Evolutionary conservation across 2,329 filamentous ascomycete species (phyloP).

Genomic region (Clonostachys sp.): DNA sequence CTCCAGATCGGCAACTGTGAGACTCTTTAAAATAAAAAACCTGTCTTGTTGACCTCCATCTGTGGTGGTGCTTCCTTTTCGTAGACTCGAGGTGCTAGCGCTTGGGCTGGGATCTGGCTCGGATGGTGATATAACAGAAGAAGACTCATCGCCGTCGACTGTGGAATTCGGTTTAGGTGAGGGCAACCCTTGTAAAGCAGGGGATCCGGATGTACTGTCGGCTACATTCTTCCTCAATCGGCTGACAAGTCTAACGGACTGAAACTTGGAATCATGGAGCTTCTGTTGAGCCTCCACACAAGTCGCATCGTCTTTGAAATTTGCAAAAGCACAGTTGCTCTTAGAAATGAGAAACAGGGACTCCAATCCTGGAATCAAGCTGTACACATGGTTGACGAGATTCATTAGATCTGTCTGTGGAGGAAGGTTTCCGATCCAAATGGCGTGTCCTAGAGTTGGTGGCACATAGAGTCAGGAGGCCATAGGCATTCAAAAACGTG

Average conservation of each 20-base stretch:
- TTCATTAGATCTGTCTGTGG: constrained; percentile 76
- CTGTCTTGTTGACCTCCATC: constrained; percentile 51
- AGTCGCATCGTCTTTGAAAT: constrained; percentile 77
- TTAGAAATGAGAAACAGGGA: constrained; percentile 94
- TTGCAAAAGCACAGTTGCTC: constrained; percentile 96
- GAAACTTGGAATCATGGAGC: constrained; percentile 87
- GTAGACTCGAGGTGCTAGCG: no score
- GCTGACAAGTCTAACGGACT: constrained; percentile 81
- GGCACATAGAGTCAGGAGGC: constrained; percentile 3
- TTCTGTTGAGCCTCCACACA: constrained; percentile 75
- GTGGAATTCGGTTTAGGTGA: neutral
- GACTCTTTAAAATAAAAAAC: constrained; percentile 89
- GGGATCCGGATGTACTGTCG: constrained; percentile 37
- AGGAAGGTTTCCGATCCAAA: constrained; percentile 95
- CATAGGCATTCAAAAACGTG: constrained; percentile 3
- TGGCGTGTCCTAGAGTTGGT: constrained; percentile 62
- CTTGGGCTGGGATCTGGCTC: neutral
- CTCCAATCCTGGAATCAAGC: constrained; percentile 72
- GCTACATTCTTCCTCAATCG: constrained; percentile 60
- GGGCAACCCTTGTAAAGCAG: constrained; percentile 20
- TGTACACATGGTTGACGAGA: constrained; percentile 87
- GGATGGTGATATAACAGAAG: neutral
- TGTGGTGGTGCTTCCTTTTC: neutral
- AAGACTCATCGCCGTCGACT: neutral
- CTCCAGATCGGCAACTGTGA: constrained; percentile 87